A percentile compares a stretch with the other conserved stretches of the same genome.
Evolutionary conservation across 352 stramenopile genomes (phyloP).

Genomic region (Phytopythium montanum): DNA sequence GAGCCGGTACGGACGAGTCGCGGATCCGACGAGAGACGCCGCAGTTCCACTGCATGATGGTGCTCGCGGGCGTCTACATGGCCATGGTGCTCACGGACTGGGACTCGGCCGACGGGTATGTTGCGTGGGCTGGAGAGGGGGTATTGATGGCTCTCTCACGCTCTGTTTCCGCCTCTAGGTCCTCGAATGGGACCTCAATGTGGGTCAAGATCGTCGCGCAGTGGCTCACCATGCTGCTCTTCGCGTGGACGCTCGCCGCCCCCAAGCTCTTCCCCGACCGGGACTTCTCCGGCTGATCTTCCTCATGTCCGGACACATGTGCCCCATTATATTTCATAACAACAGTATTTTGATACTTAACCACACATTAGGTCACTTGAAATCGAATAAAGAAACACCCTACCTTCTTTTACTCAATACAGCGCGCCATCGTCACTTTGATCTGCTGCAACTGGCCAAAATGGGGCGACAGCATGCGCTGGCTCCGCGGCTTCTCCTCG

Average conservation of each 20-base stretch:
- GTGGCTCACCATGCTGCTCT: constrained; percentile 93
- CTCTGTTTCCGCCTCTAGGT: constrained; percentile 7
- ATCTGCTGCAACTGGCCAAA: neutral
- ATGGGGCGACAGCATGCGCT: neutral
- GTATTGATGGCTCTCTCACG: neutral
- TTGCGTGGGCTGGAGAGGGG: neutral
- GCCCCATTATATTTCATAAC: neutral
- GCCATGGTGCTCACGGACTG: constrained; percentile 95
- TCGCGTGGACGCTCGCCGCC: constrained; percentile 93
- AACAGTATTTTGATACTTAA: neutral
- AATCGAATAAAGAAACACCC: neutral
- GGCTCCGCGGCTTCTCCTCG: constrained; percentile 16
- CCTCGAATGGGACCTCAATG: constrained; percentile 86
- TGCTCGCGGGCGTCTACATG: constrained; percentile 91
- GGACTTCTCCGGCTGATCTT: constrained; percentile 65
- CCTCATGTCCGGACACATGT: neutral
- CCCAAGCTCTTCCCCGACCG: constrained; percentile 93
- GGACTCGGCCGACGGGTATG: constrained; percentile 79
- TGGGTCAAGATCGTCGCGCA: constrained; percentile 95
- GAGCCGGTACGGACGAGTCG: neutral
- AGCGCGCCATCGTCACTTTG: neutral
- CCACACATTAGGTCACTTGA: neutral
- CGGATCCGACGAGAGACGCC: constrained; percentile 70
- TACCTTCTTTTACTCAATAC: neutral
- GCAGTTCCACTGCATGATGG: constrained; percentile 94